Percentiles rank a stretch among this genome's conserved stretches.
These are phyloP conservation scores for Drechslera avenae DNA, from an alignment of 2,329 filamentous ascomycete genomes.

Conservation along the genomic window DNA sequence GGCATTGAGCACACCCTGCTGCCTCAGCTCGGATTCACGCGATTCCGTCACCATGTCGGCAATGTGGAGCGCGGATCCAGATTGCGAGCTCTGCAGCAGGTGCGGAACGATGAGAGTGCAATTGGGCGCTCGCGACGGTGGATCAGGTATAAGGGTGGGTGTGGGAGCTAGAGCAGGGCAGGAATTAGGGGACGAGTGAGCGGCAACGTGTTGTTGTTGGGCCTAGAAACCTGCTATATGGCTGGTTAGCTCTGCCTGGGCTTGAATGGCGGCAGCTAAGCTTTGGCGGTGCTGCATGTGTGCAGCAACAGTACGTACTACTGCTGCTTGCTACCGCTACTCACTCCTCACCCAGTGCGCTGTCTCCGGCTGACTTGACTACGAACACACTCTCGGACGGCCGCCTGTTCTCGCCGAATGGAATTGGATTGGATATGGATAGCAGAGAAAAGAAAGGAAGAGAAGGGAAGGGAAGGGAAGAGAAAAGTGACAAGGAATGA, in stretches of 20 bases:
- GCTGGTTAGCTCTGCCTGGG: constrained; percentile 10
- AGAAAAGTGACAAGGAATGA: constrained; percentile 4
- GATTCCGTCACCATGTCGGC: constrained; percentile 38
- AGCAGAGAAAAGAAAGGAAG: not conserved
- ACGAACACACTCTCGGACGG: no score
- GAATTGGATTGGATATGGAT: no score
- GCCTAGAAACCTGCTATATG: constrained; percentile 14
- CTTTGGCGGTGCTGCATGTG: constrained; percentile 14
- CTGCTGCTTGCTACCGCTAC: no score
- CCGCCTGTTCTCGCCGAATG: no score
- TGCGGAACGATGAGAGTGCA: constrained; percentile 9
- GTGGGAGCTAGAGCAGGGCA: not conserved
- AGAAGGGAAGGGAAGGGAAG: not conserved
- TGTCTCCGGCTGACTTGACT: no score
- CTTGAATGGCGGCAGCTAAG: constrained; percentile 14
- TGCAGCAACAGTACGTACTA: constrained; percentile 4
- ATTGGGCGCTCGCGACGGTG: constrained; percentile 12
- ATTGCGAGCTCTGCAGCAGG: constrained; percentile 4
- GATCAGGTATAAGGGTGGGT: not conserved
- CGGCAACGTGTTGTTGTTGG: constrained; percentile 5
- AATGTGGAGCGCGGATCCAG: constrained; percentile 15
- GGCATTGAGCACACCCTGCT: constrained; percentile 78
- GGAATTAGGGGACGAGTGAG: constrained; percentile 1
- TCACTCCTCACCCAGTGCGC: constrained; percentile 1
- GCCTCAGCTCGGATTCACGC: constrained; percentile 70